Conservation (phyloP, 2,329 filamentous ascomycete genomes). For the Cercospora berteroae region DNA sequence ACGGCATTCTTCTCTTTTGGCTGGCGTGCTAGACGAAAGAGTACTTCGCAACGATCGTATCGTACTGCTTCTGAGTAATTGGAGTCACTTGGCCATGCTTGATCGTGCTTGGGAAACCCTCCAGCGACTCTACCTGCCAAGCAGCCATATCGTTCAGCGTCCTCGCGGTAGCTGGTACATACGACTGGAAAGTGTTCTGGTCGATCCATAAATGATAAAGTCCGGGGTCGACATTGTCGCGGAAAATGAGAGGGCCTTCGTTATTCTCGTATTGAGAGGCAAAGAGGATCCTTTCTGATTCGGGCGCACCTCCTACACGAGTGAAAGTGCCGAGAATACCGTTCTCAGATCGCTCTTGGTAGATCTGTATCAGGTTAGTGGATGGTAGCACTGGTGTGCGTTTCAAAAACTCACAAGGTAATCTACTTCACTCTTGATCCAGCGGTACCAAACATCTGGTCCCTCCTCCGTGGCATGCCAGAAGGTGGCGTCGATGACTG, state of each 20-base stretch:
- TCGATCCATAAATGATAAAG: conserved; percentile 26
- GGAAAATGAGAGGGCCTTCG: conserved; percentile 22
- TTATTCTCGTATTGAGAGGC: conserved; percentile 21
- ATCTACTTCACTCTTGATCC: conserved; percentile 23
- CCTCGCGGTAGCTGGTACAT: conserved; percentile 23
- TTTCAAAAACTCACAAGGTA: background rate
- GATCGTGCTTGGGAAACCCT: conserved; percentile 22
- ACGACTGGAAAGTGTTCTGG: conserved; percentile 22
- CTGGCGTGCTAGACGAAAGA: background rate
- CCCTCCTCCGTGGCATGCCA: conserved; percentile 16
- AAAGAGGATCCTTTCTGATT: conserved; percentile 18
- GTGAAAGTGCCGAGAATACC: conserved; percentile 21
- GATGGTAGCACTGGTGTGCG: background rate
- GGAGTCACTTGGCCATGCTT: conserved; percentile 22
- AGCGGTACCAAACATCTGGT: conserved; percentile 22
- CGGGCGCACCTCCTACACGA: conserved; percentile 19
- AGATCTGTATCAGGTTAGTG: conserved; percentile 13
- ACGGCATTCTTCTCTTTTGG: no score
- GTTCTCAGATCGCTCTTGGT: conserved; percentile 20
- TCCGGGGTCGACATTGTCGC: conserved; percentile 22
- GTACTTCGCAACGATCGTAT: conserved; percentile 18
- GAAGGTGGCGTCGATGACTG: conserved; percentile 26
- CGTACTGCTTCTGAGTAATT: conserved; percentile 21
- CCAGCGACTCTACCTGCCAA: conserved; percentile 16
- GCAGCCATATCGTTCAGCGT: conserved; percentile 23